Percentiles rank a stretch among this genome's conserved stretches.
These are phyloP conservation scores for Claviceps digitariae DNA, from an alignment of 2,329 filamentous ascomycete species.

Conservation along the genomic window DNA sequence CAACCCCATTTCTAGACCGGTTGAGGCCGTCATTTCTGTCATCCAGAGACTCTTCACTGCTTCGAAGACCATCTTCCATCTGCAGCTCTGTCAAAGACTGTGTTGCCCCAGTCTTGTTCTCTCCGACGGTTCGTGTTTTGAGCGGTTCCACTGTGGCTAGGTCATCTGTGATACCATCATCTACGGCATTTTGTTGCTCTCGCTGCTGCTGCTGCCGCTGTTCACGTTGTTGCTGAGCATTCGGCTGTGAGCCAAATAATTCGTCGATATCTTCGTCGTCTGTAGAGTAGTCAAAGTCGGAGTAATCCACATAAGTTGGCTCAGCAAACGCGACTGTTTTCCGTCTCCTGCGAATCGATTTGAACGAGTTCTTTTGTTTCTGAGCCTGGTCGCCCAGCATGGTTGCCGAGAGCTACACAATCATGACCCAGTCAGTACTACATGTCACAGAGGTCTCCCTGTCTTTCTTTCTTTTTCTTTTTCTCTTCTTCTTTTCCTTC, in stretches of 20 bases:
- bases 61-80: slow-evolving; percentile 25
- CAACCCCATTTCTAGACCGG: slow-evolving; percentile 69
- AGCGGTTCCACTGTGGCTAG: slow-evolving; percentile 42
- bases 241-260: slow-evolving; percentile 22
- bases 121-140: slow-evolving; percentile 32
- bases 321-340: slow-evolving; percentile 80
- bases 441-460: neutral
- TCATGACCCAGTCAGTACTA: slow-evolving; percentile 12
- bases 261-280: slow-evolving; percentile 51
- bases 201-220: slow-evolving; percentile 18
- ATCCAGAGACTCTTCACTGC: slow-evolving; percentile 56
- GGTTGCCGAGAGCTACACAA: slow-evolving; percentile 40
- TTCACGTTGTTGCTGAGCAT: slow-evolving; percentile 17
- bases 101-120: slow-evolving; percentile 23
- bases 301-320: slow-evolving; percentile 79
- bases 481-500: too few species aligned
- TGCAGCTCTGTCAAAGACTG: slow-evolving; percentile 15
- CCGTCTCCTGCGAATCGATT: slow-evolving; percentile 68
- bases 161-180: slow-evolving; percentile 31
- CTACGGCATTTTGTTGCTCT: slow-evolving; percentile 12
- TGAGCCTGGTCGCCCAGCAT: slow-evolving; percentile 55
- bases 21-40: slow-evolving; percentile 35
- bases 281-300: slow-evolving; percentile 72
- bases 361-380: slow-evolving; percentile 71
- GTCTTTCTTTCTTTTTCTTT: neutral